Evolutionary conservation across 176 grass and related monocot genomes (phyloP), one percentile per base, ranked within the genome.

Genomic region (Luzula sylvatica): DNA sequence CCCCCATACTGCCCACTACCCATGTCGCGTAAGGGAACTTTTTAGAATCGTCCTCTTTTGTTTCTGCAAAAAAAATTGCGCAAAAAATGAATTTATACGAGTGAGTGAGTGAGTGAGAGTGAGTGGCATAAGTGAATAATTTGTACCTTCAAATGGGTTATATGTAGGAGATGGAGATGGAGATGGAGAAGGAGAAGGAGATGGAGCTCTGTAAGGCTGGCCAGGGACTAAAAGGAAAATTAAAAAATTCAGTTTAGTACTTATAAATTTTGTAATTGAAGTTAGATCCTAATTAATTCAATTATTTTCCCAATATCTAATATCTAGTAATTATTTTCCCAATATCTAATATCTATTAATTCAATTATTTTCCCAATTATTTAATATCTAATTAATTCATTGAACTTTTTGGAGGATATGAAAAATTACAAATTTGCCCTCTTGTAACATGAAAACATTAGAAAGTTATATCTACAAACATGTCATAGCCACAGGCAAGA

Each of bases 1-100:
- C 67, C 50, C 77, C 92, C 85, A 87, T 82, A 65, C 78, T 86
- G 29, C 92, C 92, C 74, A 98, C 69, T 67, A 98, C 85, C 92
- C 92, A 98, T 63, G 67, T 77, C n/a, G n/a, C n/a, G 68, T 82
- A 98, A 29, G 92, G 85, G 56, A 96, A 96, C 67, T 75, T 88
- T 21, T 65, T 48, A 54, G 74, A 65, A 69, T 58, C 76, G 56
- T 76, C 71, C 29, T 68, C 55, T 72, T 52, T 65, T 22, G 50
- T 71, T 1, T 86, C 92, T 98, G 81, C 52, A 76, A 50, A 52
- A 32, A 64, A 46, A 46, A 32, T 11, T 18, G 29, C 24, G 44
- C 23, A 61, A 41, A 58, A 20, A 58, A 61, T 20, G n/a, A 7
- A 61, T 42, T 2, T n/a, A n/a, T n/a, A n/a, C n/a, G n/a, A n/a